phyloP scores from a whole-genome alignment of 495 filamentous ascomycete species.

The Chaetomium tenue region DNA sequence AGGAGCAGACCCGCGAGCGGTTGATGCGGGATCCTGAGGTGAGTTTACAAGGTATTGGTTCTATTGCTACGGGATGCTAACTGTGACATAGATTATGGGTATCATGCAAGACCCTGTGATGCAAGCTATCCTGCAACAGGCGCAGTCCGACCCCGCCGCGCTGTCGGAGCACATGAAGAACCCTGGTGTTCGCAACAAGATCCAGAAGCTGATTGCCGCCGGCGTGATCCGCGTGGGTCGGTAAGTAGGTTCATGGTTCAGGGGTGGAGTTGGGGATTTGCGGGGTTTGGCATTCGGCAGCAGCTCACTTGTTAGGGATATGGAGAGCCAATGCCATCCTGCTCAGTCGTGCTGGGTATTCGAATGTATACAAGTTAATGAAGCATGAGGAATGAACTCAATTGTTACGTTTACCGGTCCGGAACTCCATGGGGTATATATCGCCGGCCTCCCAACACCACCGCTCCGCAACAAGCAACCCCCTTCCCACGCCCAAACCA shows the following conservation, averaged over 20 bases:
- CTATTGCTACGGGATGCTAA: conserved; percentile 34
- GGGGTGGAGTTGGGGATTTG: not conserved
- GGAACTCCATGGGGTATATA: too few species aligned
- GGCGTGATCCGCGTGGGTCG: conserved; percentile 83
- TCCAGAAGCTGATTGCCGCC: conserved; percentile 88
- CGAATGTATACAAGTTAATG: conserved; percentile 23
- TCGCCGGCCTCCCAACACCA: too few species aligned
- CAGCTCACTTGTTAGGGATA: too few species aligned
- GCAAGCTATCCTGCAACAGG: conserved; percentile 95
- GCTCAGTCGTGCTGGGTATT: not conserved
- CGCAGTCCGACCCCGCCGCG: conserved; percentile 87
- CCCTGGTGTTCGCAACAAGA: conserved; percentile 72
- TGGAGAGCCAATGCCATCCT: not conserved
- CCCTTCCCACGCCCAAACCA: not conserved
- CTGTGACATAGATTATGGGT: conserved; percentile 64
- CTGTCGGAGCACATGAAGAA: conserved; percentile 97
- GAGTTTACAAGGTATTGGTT: conserved; percentile 35
- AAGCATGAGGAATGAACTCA: conserved; percentile 21
- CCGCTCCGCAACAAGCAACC: too few species aligned
- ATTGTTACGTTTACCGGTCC: not conserved
- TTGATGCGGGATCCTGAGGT: conserved; percentile 92
- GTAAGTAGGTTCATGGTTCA: conserved; percentile 29
- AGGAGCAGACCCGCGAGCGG: conserved; percentile 91
- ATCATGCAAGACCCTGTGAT: conserved; percentile 95
- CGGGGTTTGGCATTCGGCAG: not conserved